Percentiles rank a stretch among this genome's conserved stretches.
phyloP scores from a whole-genome alignment of 306 rosid species.

The Gastrolobium villosum region DNA sequence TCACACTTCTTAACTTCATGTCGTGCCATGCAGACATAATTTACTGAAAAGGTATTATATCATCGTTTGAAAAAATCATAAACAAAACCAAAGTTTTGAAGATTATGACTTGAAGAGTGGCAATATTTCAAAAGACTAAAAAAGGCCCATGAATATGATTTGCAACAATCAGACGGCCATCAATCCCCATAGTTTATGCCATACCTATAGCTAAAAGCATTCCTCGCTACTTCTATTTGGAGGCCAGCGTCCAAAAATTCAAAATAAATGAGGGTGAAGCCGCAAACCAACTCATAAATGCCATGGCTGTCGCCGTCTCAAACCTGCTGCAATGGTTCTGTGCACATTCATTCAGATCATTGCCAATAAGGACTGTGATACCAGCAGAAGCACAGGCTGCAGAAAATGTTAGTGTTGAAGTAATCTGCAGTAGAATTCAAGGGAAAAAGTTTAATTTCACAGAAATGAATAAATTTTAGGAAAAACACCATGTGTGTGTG shows the following conservation, averaged over 20 bases:
- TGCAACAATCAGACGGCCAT: constrained; percentile 23
- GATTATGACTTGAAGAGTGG: constrained; percentile 19
- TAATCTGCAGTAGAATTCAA: constrained; percentile 58
- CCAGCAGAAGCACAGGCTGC: constrained; percentile 75
- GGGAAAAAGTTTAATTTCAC: constrained; percentile 24
- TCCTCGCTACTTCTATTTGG: constrained; percentile 50
- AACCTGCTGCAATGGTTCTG: constrained; percentile 63
- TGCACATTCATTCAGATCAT: constrained; percentile 63
- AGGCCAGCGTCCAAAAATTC: constrained; percentile 73
- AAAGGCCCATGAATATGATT: constrained; percentile 17
- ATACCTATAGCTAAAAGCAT: constrained; percentile 10
- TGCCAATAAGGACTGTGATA: constrained; percentile 67
- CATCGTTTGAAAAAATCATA: not conserved
- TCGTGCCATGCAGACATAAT: not conserved
- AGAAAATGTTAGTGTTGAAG: constrained; percentile 69
- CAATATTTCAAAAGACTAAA: constrained; percentile 15
- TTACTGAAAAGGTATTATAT: not conserved
- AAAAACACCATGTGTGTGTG: constrained; percentile 13
- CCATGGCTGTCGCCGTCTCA: constrained; percentile 72
- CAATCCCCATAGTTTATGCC: constrained; percentile 35
- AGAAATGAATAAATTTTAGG: not conserved
- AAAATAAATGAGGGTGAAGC: constrained; percentile 65
- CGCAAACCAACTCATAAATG: constrained; percentile 72
- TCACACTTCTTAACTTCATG: not conserved
- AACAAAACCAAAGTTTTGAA: constrained; percentile 30